These are phyloP conservation scores for Botryotinia narcissicola DNA, from an alignment of 2,329 filamentous ascomycete species.

Conservation along the genomic window DNA sequence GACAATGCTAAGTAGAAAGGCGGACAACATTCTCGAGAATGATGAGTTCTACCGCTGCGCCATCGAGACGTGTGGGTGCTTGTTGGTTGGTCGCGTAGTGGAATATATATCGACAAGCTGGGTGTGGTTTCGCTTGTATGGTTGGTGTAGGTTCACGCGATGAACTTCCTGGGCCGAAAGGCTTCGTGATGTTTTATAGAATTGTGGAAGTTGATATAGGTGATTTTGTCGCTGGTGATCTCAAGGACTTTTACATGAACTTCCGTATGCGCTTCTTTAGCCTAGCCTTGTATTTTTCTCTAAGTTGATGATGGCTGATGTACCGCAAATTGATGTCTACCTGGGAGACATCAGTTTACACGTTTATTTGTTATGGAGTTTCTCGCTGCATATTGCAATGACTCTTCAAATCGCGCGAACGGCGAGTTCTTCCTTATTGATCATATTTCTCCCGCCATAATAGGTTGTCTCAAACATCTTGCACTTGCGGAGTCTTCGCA, in stretches of 20 bases:
- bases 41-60: constrained; percentile 1
- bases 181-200: not conserved
- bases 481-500: not conserved
- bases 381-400: not conserved
- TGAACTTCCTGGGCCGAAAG: not conserved
- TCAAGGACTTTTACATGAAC: not conserved
- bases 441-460: too few relatives aligned
- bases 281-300: not conserved
- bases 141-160: not conserved
- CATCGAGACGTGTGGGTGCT: not conserved
- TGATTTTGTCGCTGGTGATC: not conserved
- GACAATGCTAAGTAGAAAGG: constrained; percentile 1
- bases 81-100: not conserved
- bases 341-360: not conserved
- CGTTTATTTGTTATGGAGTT: not conserved
- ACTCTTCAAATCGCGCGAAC: not conserved
- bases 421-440: not conserved
- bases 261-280: not conserved
- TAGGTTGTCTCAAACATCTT: not conserved
- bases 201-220: not conserved
- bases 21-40: not conserved
- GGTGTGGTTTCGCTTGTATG: not conserved
- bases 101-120: not conserved
- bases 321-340: not conserved
- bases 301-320: not conserved